phyloP scores from a whole-genome alignment of 768 basidiomycete genomes.

The Pulveroboletus frians region DNA sequence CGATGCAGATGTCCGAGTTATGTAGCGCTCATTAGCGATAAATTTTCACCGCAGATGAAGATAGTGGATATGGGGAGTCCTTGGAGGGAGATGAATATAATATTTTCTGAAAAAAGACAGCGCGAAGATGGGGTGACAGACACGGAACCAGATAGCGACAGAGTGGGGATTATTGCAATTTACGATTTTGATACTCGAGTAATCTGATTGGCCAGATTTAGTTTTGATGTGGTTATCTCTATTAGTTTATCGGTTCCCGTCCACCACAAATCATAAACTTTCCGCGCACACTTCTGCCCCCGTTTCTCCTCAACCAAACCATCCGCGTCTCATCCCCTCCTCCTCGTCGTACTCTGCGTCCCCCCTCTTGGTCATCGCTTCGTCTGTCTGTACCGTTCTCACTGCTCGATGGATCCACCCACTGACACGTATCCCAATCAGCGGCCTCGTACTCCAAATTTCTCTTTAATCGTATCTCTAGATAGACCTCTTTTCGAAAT shows the following conservation, averaged over 20 bases:
- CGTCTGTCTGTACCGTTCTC: neutral
- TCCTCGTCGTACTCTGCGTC: neutral
- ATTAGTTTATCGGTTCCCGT: constrained; percentile 37
- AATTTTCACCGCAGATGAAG: constrained; percentile 23
- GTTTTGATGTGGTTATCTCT: constrained; percentile 33
- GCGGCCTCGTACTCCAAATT: constrained; percentile 20
- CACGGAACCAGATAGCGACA: constrained; percentile 1
- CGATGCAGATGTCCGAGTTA: constrained; percentile 26
- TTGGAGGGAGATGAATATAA: neutral
- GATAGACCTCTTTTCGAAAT: constrained; percentile 33
- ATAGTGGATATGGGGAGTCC: constrained; percentile 4
- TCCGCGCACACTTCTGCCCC: constrained; percentile 19
- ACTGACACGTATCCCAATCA: constrained; percentile 14
- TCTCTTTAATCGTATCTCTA: constrained; percentile 32
- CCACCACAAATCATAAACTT: constrained; percentile 35
- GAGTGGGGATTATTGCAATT: constrained; percentile 16
- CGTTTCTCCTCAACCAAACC: constrained; percentile 23
- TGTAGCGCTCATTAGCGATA: constrained; percentile 25
- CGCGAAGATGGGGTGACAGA: neutral
- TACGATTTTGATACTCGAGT: constrained; percentile 24
- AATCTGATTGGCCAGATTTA: constrained; percentile 35
- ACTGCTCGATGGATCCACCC: neutral
- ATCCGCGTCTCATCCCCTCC: neutral
- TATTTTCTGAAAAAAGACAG: neutral
- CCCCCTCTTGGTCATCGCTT: neutral